Evolutionary conservation across 306 rosid genomes (phyloP).

Genomic region (Vachellia pachyceras): DNA sequence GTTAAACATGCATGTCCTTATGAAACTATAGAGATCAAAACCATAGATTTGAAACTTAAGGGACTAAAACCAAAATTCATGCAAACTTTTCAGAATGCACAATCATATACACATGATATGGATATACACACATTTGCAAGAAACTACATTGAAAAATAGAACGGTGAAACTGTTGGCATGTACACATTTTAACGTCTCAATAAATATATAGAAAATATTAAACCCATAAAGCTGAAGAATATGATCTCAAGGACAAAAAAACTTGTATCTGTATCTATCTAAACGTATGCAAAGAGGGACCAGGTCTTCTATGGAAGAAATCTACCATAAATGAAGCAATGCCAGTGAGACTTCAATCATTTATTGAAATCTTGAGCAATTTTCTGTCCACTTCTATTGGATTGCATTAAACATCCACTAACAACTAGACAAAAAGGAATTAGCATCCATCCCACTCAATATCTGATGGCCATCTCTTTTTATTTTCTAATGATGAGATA

Average conservation of each 20-base stretch:
- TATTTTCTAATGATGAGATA: constrained; percentile 5
- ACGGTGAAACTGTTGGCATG: constrained; percentile 20
- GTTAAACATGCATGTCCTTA: too few species aligned
- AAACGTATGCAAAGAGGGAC: not conserved
- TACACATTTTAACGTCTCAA: not conserved
- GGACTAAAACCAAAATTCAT: too few species aligned
- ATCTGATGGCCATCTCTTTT: constrained; percentile 16
- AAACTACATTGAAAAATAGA: constrained; percentile 34
- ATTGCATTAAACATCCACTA: constrained; percentile 25
- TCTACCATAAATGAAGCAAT: constrained; percentile 14
- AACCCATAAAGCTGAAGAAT: constrained; percentile 20
- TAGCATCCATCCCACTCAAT: constrained; percentile 27
- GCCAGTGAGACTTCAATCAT: constrained; percentile 26
- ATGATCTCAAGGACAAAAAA: constrained; percentile 34
- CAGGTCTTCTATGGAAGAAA: constrained; percentile 12
- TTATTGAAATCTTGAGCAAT: constrained; percentile 36
- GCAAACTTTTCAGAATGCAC: not conserved
- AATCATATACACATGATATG: not conserved
- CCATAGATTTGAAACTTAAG: too few species aligned
- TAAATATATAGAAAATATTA: constrained; percentile 4
- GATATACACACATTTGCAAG: not conserved
- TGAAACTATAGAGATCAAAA: too few species aligned
- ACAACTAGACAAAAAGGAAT: constrained; percentile 33
- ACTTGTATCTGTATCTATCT: constrained; percentile 15
- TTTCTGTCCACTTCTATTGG: constrained; percentile 2